Evolutionary conservation across 345 rosid species (phyloP).

Genomic region (Litchi chinensis): DNA sequence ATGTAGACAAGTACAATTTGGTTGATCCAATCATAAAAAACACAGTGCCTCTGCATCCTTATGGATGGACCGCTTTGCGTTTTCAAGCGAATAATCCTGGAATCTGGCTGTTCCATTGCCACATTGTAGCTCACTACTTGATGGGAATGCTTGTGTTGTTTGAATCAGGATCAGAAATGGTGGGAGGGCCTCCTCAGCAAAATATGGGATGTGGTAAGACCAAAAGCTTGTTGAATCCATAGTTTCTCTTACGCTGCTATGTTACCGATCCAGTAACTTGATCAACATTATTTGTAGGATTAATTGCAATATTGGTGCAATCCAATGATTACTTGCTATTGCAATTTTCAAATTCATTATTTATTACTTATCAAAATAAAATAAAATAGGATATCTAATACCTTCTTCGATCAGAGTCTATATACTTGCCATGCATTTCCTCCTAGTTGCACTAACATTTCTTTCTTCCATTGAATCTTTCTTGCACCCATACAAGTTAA

Average conservation of each 20-base stretch:
- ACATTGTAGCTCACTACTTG: constrained; percentile 41
- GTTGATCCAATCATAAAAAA: constrained; percentile 33
- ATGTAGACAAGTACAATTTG: constrained; percentile 23
- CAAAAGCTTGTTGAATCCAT: constrained; percentile 8
- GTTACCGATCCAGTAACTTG: too few species aligned
- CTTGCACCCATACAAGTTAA: too few species aligned
- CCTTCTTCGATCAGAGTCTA: too few species aligned
- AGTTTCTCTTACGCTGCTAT: background rate
- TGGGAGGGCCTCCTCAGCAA: constrained; percentile 17
- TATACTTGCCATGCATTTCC: too few species aligned
- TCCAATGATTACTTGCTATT: too few species aligned
- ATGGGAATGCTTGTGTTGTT: constrained; percentile 41
- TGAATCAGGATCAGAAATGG: constrained; percentile 23
- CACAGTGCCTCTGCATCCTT: constrained; percentile 33
- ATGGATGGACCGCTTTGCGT: constrained; percentile 40
- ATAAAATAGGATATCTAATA: too few species aligned
- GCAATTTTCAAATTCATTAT: too few species aligned
- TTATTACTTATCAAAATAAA: too few species aligned
- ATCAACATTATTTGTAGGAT: too few species aligned
- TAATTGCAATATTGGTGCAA: too few species aligned
- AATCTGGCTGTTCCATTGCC: constrained; percentile 45
- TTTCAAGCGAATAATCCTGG: constrained; percentile 41
- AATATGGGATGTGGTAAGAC: constrained; percentile 22
- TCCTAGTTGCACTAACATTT: too few species aligned
- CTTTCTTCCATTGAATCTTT: too few species aligned